phyloP scores from a whole-genome alignment of 257 asterid genomes.

The Prunella vulgaris region DNA sequence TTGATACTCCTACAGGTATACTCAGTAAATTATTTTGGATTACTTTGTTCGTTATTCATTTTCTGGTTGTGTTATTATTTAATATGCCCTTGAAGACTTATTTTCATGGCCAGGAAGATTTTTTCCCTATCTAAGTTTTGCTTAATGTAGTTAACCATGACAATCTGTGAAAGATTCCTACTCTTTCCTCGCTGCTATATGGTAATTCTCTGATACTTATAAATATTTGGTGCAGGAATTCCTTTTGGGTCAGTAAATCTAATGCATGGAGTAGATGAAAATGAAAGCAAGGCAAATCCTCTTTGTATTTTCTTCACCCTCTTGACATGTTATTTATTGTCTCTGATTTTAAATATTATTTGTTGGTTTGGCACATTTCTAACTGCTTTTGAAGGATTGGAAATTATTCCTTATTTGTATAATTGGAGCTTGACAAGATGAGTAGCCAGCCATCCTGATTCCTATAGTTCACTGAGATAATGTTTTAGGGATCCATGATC shows the following conservation, averaged over 20 bases:
- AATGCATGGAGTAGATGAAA: conserved; percentile 88
- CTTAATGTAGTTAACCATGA: background rate
- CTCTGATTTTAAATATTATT: background rate
- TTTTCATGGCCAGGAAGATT: background rate
- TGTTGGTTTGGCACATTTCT: background rate
- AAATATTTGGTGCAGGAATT: conserved; percentile 64
- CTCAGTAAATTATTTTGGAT: conserved; percentile 3
- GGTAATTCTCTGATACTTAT: conserved; percentile 14
- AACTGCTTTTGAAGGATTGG: background rate
- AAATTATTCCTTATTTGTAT: background rate
- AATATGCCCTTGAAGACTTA: too few species aligned
- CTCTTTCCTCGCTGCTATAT: background rate
- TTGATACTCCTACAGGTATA: conserved; percentile 98
- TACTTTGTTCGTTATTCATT: background rate
- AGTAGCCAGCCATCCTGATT: background rate
- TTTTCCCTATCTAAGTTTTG: background rate
- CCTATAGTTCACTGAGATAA: conserved; percentile 5
- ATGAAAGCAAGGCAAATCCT: conserved; percentile 97
- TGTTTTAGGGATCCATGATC: background rate
- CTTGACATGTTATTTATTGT: conserved; percentile 26
- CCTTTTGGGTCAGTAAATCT: conserved; percentile 98
- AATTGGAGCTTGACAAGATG: conserved; percentile 6
- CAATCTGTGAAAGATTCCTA: background rate
- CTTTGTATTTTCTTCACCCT: conserved; percentile 64
- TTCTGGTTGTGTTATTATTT: background rate